Conservation (phyloP, 495 filamentous ascomycete species). For the Daldinia bambusicola region DNA sequence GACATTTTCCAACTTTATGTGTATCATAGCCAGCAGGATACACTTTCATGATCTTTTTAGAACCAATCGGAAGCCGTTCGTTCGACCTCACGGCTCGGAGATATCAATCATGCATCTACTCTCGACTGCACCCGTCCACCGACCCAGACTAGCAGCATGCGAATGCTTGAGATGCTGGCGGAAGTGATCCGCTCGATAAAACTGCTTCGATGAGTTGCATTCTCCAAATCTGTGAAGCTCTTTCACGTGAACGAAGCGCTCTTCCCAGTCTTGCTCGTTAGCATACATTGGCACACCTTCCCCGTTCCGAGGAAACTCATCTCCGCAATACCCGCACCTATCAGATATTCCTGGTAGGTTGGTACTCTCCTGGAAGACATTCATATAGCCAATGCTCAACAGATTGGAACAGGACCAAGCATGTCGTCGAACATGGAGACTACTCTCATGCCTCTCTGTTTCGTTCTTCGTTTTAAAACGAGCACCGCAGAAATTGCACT, state of each 20-base stretch:
- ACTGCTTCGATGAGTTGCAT: slow-evolving; percentile 87
- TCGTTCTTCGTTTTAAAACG: slow-evolving; percentile 94
- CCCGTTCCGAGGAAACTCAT: slow-evolving; percentile 76
- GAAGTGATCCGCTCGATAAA: slow-evolving; percentile 89
- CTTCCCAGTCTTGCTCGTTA: slow-evolving; percentile 28
- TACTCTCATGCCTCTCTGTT: slow-evolving; percentile 88
- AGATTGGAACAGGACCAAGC: slow-evolving; percentile 84
- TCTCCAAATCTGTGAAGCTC: slow-evolving; percentile 82
- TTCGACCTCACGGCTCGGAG: not conserved
- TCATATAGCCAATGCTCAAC: slow-evolving; percentile 52
- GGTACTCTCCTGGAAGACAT: slow-evolving; percentile 74
- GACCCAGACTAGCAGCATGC: slow-evolving; percentile 74
- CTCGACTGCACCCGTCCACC: slow-evolving; percentile 86
- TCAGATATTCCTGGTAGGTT: slow-evolving; percentile 61
- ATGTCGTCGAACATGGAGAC: slow-evolving; percentile 83
- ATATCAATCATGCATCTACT: slow-evolving; percentile 79
- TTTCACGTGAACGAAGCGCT: slow-evolving; percentile 70
- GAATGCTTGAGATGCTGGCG: slow-evolving; percentile 88
- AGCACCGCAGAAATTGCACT: slow-evolving; percentile 80
- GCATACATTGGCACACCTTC: slow-evolving; percentile 62
- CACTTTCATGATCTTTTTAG: slow-evolving; percentile 4
- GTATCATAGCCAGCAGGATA: not conserved
- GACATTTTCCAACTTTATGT: not conserved
- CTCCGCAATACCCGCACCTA: slow-evolving; percentile 85
- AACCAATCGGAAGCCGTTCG: not conserved